Conservation (phyloP, 129 eudicot species). For the Gnaphalium uliginosum region DNA sequence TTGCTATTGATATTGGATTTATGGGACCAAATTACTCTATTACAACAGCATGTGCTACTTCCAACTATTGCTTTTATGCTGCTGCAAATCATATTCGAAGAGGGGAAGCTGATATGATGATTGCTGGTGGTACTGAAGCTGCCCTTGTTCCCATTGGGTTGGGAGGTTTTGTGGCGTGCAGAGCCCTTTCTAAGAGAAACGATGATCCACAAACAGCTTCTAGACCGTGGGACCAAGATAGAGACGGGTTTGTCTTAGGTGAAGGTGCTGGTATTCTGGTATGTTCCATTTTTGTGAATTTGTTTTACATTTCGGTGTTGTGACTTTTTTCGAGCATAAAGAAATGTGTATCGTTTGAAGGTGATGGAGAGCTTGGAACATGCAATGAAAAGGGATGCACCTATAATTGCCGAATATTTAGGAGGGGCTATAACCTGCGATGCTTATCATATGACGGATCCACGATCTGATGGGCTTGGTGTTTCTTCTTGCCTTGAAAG, state of each 20-base stretch:
- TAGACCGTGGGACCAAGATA: constrained; percentile 89
- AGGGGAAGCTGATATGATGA: constrained; percentile 83
- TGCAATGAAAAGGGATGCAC: constrained; percentile 96
- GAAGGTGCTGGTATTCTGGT: constrained; percentile 98
- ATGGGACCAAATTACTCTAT: constrained; percentile 91
- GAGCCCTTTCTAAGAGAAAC: constrained; percentile 89
- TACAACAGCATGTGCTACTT: constrained; percentile 84
- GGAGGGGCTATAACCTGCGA: constrained; percentile 97
- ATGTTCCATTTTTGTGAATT: constrained; percentile 20
- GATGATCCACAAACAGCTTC: constrained; percentile 93
- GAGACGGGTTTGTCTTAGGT: constrained; percentile 97
- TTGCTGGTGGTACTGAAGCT: constrained; percentile 90
- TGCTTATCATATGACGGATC: constrained; percentile 96
- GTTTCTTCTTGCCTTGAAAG: constrained; percentile 84
- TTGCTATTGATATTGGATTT: constrained; percentile 78
- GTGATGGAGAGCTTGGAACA: constrained; percentile 98
- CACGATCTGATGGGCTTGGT: constrained; percentile 94
- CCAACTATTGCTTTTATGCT: constrained; percentile 81
- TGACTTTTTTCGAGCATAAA: background rate
- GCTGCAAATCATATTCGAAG: constrained; percentile 89
- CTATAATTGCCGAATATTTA: constrained; percentile 80
- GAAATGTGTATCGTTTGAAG: constrained; percentile 40
- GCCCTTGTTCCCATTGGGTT: constrained; percentile 67
- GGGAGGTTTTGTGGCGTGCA: constrained; percentile 90
- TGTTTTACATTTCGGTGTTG: background rate